These are phyloP conservation scores for Clavulina sp. DNA, from an alignment of 768 basidiomycete species.

Conservation along the genomic window DNA sequence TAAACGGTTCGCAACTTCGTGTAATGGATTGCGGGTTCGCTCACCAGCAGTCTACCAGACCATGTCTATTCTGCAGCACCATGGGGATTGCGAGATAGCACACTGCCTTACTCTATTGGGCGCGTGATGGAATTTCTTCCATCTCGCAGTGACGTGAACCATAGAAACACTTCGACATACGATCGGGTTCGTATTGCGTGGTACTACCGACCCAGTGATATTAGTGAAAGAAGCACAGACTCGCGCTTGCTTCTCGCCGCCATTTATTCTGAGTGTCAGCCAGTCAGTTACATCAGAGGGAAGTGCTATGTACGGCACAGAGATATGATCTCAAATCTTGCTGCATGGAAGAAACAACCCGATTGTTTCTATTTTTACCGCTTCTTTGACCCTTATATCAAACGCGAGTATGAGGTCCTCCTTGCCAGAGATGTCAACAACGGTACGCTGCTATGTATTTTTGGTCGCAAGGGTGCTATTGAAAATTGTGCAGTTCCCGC, in stretches of 20 bases:
- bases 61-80: slow-evolving; percentile 94
- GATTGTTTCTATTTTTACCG: slow-evolving; percentile 95
- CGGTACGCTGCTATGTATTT: slow-evolving; percentile 35
- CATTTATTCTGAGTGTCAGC: slow-evolving; percentile 92
- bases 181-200: slow-evolving; percentile 82
- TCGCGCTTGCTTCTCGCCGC: slow-evolving; percentile 83
- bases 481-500: slow-evolving; percentile 42
- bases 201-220: slow-evolving; percentile 95
- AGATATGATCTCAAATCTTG: slow-evolving; percentile 85
- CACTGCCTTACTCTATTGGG: slow-evolving; percentile 83
- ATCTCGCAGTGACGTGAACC: slow-evolving; percentile 51
- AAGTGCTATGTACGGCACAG: slow-evolving; percentile 89
- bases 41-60: no score
- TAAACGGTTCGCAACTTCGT: slow-evolving; percentile 2
- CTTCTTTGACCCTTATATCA: slow-evolving; percentile 94
- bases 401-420: slow-evolving; percentile 94
- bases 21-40: no score
- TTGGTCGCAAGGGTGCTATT: slow-evolving; percentile 2
- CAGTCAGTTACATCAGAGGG: slow-evolving; percentile 81
- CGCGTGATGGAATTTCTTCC: slow-evolving; percentile 95
- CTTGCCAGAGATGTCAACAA: slow-evolving; percentile 74
- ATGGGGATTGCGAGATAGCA: slow-evolving; percentile 78
- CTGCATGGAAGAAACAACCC: slow-evolving; percentile 83
- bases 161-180: slow-evolving; percentile 45
- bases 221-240: slow-evolving; percentile 83